These are phyloP conservation scores for Microbotryomycetes sp. DNA, from an alignment of 1,284 basidiomycete species.

Conservation along the genomic window DNA sequence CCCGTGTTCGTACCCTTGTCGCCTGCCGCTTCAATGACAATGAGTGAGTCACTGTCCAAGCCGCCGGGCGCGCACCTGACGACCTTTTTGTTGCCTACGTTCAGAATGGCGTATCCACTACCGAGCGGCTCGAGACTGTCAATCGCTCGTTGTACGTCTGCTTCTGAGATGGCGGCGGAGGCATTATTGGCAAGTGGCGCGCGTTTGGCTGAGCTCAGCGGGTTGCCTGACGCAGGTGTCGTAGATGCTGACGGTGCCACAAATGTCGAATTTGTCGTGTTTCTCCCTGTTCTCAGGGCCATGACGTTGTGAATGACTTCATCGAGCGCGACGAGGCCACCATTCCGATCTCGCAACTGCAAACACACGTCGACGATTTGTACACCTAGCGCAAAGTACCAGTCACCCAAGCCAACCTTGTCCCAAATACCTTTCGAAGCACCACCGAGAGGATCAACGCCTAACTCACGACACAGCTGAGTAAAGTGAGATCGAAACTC, in stretches of 20 bases:
- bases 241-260: constrained; percentile 14
- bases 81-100: constrained; percentile 44
- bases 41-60: constrained; percentile 43
- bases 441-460: constrained; percentile 78
- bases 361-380: constrained; percentile 97
- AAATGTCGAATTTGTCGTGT: constrained; percentile 44
- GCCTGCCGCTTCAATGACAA: constrained; percentile 43
- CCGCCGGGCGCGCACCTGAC: constrained; percentile 43
- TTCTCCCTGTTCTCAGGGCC: constrained; percentile 59
- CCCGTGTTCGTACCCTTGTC: constrained; percentile 65
- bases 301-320: constrained; percentile 75
- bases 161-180: constrained; percentile 53
- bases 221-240: background rate
- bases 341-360: constrained; percentile 76
- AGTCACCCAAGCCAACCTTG: constrained; percentile 78
- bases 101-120: constrained; percentile 57
- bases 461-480: constrained; percentile 90
- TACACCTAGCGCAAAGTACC: constrained; percentile 91
- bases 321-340: constrained; percentile 81
- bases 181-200: constrained; percentile 42
- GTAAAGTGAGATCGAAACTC: constrained; percentile 87
- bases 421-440: constrained; percentile 70
- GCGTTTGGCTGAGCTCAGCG: too few relatives aligned
- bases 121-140: constrained; percentile 79
- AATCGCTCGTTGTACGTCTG: constrained; percentile 79